phyloP scores from a whole-genome alignment of 108 stramenopile genomes.

The Pseudonitzschia pungens region DNA sequence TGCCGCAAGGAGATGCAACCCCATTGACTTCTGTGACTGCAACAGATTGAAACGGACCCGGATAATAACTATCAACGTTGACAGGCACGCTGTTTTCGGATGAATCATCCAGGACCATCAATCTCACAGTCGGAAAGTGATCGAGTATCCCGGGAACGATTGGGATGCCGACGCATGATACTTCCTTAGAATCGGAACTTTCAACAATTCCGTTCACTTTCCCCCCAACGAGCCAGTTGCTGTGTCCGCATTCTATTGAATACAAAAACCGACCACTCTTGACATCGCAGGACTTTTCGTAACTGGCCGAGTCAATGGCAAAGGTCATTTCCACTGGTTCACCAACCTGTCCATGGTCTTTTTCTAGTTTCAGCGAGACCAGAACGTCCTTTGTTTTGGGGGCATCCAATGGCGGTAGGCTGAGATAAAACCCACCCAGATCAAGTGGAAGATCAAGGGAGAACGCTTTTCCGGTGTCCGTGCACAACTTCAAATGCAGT shows the following conservation, averaged over 20 bases:
- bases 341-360: conserved; percentile 57
- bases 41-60: conserved; percentile 21
- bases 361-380: conserved; percentile 42
- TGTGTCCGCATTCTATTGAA: conserved; percentile 49
- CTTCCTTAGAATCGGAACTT: conserved; percentile 14
- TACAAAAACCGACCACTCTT: conserved; percentile 28
- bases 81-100: conserved; percentile 11
- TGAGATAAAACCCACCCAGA: conserved; percentile 47
- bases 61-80: conserved; percentile 1
- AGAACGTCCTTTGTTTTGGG: conserved; percentile 26
- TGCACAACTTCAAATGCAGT: conserved; percentile 51
- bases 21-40: conserved; percentile 19
- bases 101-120: background rate
- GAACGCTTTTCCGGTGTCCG: conserved; percentile 62
- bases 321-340: conserved; percentile 62
- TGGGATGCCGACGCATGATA: conserved; percentile 64
- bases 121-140: conserved; percentile 37
- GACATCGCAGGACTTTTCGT: background rate
- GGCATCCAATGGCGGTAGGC: conserved; percentile 39
- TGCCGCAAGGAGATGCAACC: conserved; percentile 16
- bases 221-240: conserved; percentile 66
- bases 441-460: conserved; percentile 57
- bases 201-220: conserved; percentile 64
- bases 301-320: conserved; percentile 33
- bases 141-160: conserved; percentile 51